These are phyloP conservation scores for Fusarium tanahbumbuense DNA, from an alignment of 2,329 filamentous ascomycete species.

Conservation along the genomic window DNA sequence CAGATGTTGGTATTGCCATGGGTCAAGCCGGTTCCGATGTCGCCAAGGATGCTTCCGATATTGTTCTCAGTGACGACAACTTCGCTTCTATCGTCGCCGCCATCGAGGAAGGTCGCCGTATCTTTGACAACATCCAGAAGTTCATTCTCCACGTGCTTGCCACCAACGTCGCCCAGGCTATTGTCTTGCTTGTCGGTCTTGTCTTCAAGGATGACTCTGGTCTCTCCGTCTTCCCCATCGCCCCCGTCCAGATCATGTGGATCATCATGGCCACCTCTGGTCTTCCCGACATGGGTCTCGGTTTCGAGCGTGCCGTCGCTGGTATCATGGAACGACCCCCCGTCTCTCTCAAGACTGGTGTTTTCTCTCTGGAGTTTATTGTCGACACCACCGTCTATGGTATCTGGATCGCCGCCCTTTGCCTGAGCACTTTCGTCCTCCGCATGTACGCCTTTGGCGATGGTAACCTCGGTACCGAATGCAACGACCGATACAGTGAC, in stretches of 20 bases:
- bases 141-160: slow-evolving; percentile 77
- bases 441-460: slow-evolving; percentile 73
- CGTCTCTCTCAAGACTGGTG: slow-evolving; percentile 68
- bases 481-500: slow-evolving; percentile 68
- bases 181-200: slow-evolving; percentile 76
- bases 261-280: slow-evolving; percentile 84
- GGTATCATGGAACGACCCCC: slow-evolving; percentile 77
- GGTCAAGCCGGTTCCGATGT: slow-evolving; percentile 72
- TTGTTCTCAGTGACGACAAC: slow-evolving; percentile 78
- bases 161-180: slow-evolving; percentile 78
- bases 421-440: slow-evolving; percentile 71
- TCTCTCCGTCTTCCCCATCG: slow-evolving; percentile 78
- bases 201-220: slow-evolving; percentile 74
- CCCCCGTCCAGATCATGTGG: slow-evolving; percentile 83
- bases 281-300: slow-evolving; percentile 81
- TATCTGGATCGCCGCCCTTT: slow-evolving; percentile 74
- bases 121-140: slow-evolving; percentile 82
- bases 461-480: slow-evolving; percentile 68
- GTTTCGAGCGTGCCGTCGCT: slow-evolving; percentile 76
- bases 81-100: slow-evolving; percentile 78
- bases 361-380: slow-evolving; percentile 75
- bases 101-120: slow-evolving; percentile 76
- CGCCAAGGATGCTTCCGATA: slow-evolving; percentile 72
- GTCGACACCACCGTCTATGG: slow-evolving; percentile 77
- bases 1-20: slow-evolving; percentile 80